Conservation (phyloP, 495 filamentous ascomycete species). For the Podospora sp. region DNA sequence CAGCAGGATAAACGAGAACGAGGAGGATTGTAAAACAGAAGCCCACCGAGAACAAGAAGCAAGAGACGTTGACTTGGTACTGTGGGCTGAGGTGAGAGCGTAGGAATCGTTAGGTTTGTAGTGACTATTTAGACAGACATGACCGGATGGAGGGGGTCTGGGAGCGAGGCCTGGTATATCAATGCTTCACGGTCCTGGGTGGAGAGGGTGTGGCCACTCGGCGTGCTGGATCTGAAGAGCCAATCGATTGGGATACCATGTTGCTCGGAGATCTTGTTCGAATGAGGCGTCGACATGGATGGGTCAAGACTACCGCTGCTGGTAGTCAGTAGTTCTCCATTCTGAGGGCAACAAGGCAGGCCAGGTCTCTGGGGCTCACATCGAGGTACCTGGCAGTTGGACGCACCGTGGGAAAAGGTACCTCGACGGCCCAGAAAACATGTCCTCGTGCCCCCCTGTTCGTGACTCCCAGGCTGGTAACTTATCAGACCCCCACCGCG, state of each 20-base stretch:
- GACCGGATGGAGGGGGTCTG: constrained; percentile 18
- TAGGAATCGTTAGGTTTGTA: constrained; percentile 19
- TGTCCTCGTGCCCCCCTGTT: constrained; percentile 1
- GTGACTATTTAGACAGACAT: constrained; percentile 15
- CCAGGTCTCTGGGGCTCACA: not conserved
- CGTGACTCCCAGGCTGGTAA: not conserved
- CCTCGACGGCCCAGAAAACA: constrained; percentile 2
- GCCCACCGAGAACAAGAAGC: not conserved
- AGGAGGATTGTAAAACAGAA: constrained; percentile 1
- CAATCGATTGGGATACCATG: constrained; percentile 30
- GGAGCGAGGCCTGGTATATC: constrained; percentile 29
- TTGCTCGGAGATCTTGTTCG: constrained; percentile 31
- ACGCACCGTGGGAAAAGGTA: constrained; percentile 16
- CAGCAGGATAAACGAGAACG: not conserved
- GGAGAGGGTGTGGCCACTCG: constrained; percentile 16
- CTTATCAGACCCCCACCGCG: constrained; percentile 18
- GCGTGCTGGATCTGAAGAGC: constrained; percentile 28
- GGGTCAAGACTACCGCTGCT: constrained; percentile 13
- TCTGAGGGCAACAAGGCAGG: not conserved
- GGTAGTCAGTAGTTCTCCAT: constrained; percentile 6
- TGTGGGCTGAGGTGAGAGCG: constrained; percentile 2
- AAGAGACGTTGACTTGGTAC: constrained; percentile 4
- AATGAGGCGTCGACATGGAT: constrained; percentile 24
- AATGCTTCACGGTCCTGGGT: constrained; percentile 20
- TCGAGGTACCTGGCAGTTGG: not conserved